Base-by-base conservation (phyloP, 192 early-diverging fungal species). In the Phlyctochytrium arcticum region DNA sequence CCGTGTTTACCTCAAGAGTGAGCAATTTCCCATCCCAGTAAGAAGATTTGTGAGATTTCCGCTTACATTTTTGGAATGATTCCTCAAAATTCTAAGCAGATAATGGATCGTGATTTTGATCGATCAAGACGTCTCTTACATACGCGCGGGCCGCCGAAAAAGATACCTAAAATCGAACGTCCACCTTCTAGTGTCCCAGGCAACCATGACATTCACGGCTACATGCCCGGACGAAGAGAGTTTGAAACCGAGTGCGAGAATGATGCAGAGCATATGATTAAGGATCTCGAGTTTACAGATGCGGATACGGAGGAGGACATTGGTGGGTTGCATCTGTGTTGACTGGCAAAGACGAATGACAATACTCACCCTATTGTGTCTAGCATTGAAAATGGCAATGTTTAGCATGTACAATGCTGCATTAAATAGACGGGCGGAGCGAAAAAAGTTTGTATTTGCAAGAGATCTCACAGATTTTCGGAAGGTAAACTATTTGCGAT, bases 161-260 rank as follows among this genome's bases (percentile, higher is more conserved):
- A 60, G 32, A 62, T 46, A 17, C 49, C 57, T 9, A 72, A 46
- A 54, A 35, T 48, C 24, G 51, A 75, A 19, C 34, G 56, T 70
- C 83, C 90, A 8, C 83, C 93, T 31, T 85, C 88, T 15, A 90
- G 88, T 77, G 81, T 85, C 26, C 95, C 97, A 6, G 85, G 89
- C 37, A 93, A 92, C 74, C 97, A 99, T 58, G 97, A 99, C 72
- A 93, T 99, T 65, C 81, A 85, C 31, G 97, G 97, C 4, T 99
- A 90, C 62, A 99, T 99, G 97, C 97, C 97, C 17, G 89, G 89
- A 12, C 90, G 97, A 21, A 70, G 85, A 24, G 97, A 99, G 75
- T 99, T 97, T 74, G 97, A 99, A 55, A 83, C 81, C n/a, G 97
- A 99, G 73, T 84, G 85, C 61, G 95, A 98, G 49, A 96, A 98